Evolutionary conservation across 768 basidiomycete genomes (phyloP), one percentile per base, ranked within the genome.

Genomic region (Russula earlei): DNA sequence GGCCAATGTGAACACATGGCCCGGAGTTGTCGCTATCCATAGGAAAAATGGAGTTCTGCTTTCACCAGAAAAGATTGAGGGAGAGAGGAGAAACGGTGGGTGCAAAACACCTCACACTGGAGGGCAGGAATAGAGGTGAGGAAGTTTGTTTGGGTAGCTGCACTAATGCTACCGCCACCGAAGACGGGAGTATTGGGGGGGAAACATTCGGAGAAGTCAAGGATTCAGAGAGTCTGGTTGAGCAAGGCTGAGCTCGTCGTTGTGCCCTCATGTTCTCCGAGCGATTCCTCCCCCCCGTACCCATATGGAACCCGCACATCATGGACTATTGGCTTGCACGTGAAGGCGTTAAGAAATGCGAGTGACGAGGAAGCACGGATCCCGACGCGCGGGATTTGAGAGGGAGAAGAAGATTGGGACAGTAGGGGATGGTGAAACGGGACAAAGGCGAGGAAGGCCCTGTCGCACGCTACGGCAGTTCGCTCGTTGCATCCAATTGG

Each of bases 391-490:
- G 44, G 51, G 37, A 20, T 48, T 52, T 38, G 33, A 29, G 45
- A 33, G 38, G 56, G 46, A 34, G 40, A 36, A 36, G 45, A 43
- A 52, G n/a, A 46, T 17, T 40, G 50, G 38, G 45, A 33, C 33
- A 15, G n/a, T 37, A 31, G 40, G 56, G 15, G 31, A 34, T 22
- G 50, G 45, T 53, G 40, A 57, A 52, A 53, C 51, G 51, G 47
- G 45, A 57, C 56, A 57, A 57, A 44, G 56, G 49, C 51, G 45
- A 57, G 56, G 56, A 57, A 51, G 51, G 14, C 41, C 29, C 36
- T 14, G 56, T 57, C 56, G 56, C 56, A 57, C 56, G 56, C 31
- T 52, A 41, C 40, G 44, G 45, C 34, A 11, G 42, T 41, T 48
- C 50, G 50, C 45, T 36, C 45, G 31, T 29, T 20, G 10, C 10